Base-by-base conservation (phyloP, 345 rosid species). In the Firmiana major region DNA sequence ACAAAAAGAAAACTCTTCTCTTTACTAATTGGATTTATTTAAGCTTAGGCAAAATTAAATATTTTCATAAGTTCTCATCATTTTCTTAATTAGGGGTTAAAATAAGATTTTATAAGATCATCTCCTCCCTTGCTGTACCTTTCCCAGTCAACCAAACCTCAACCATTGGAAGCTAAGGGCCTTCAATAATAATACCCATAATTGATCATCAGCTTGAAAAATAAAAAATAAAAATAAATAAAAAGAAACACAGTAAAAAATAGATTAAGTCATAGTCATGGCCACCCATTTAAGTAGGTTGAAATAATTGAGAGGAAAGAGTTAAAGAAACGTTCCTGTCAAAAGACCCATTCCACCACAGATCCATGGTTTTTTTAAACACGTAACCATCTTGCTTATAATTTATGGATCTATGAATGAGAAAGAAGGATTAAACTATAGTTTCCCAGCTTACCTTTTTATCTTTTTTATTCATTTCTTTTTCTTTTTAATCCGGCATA, bases 241-340 rank as follows among this genome's bases (percentile, higher is more conserved):
- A 53, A 34, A 1, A 10, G 5, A 1, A 16, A 5, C n/a, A n/a
- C n/a, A n/a, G n/a, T n/a, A 70, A 45, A 15, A 7, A 48, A 71
- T 22, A 55, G 5, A 38, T 40, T 2, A 10, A 71, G 84, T 83
- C 88, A 71, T n/a, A 67, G 68, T 80, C 82, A 75, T 46, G 6
- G 85, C 78, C 85, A 65, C 76, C 78, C 83, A 53, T 63, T 9
- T 19, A 43, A 78, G 64, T 62, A 36, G 71, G 51, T 77, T 75
- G 84, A 72, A 85, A 86, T 85, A 51, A 86, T 85, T 83, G 88
- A 82, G 80, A 49, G 83, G 84, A 80, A 83, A 83, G 81, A 80
- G 89, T 81, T 84, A 77, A 31, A 31, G 78, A 80, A 83, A 79
- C 70, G 83, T 77, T 21, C 12, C 88, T 81, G 76, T 84, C 86